Evolutionary conservation across 345 rosid species (phyloP).

Genomic region (Populus simonii): DNA sequence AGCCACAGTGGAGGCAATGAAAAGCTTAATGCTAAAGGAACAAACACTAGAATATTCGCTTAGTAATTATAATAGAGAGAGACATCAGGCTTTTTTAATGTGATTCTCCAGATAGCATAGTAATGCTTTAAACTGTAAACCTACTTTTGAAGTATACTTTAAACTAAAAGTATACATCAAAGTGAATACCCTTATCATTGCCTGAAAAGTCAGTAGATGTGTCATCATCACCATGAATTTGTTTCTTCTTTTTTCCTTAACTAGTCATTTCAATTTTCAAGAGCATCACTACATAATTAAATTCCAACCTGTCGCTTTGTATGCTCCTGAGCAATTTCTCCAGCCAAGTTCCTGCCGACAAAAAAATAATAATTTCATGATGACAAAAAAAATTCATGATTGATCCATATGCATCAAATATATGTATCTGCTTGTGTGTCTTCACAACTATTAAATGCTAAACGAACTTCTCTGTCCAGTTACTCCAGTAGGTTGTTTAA

Average conservation of each 20-base stretch:
- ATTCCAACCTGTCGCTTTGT: slow-evolving; percentile 63
- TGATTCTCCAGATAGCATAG: neutral
- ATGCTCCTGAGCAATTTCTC: slow-evolving; percentile 83
- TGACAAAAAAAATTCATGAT: too few relatives aligned
- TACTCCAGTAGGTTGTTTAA: neutral
- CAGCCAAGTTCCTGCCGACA: slow-evolving; percentile 69
- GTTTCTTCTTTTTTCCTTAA: neutral
- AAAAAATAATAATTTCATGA: slow-evolving; percentile 1
- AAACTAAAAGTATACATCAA: neutral
- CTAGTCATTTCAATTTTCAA: neutral
- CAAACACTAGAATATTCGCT: neutral
- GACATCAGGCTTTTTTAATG: neutral
- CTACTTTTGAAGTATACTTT: neutral
- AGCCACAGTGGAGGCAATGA: neutral
- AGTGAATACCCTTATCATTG: neutral
- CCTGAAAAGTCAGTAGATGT: neutral
- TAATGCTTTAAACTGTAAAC: neutral
- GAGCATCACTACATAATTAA: neutral
- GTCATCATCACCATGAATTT: neutral
- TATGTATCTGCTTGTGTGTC: neutral
- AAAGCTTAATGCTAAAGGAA: neutral
- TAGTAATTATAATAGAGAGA: neutral
- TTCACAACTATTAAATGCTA: neutral
- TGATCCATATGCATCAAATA: neutral
- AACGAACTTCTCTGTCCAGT: neutral